These are phyloP conservation scores for Xylariaceae sp. DNA, from an alignment of 2,329 filamentous ascomycete species.

Conservation along the genomic window DNA sequence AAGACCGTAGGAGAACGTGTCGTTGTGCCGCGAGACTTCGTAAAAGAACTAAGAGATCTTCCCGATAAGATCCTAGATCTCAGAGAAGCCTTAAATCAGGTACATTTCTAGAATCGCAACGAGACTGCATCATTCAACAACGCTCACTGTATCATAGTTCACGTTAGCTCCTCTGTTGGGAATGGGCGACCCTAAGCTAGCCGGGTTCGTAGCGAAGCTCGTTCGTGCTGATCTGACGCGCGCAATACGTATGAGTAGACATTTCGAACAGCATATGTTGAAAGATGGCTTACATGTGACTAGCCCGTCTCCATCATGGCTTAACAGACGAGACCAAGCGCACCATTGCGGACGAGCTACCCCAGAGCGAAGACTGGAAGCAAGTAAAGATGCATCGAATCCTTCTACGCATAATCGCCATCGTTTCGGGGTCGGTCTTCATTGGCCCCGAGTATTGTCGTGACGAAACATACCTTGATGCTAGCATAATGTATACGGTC, in stretches of 20 bases:
- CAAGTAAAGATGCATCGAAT: conserved; percentile 37
- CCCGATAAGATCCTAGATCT: conserved; percentile 29
- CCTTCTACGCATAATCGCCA: conserved; percentile 43
- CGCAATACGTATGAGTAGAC: conserved; percentile 15
- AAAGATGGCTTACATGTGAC: neutral
- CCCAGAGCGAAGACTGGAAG: conserved; percentile 37
- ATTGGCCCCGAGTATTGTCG: conserved; percentile 45
- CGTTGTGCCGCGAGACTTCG: conserved; percentile 24
- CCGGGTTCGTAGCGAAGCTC: conserved; percentile 17
- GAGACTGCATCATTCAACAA: neutral
- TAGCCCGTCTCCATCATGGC: conserved; percentile 33
- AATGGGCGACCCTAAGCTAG: conserved; percentile 1
- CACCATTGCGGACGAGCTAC: conserved; percentile 33
- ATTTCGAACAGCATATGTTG: neutral
- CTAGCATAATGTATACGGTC: conserved; percentile 45
- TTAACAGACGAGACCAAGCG: conserved; percentile 37
- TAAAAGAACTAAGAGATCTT: conserved; percentile 27
- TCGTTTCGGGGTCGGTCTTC: conserved; percentile 44
- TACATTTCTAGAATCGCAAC: neutral
- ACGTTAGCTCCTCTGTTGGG: neutral
- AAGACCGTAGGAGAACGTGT: conserved; percentile 6
- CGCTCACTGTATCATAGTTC: neutral
- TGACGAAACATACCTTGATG: conserved; percentile 41
- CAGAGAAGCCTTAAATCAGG: conserved; percentile 19
- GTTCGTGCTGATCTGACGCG: conserved; percentile 22